These are phyloP conservation scores for Hericium rajendrae DNA, from an alignment of 768 basidiomycete species.

Conservation along the genomic window DNA sequence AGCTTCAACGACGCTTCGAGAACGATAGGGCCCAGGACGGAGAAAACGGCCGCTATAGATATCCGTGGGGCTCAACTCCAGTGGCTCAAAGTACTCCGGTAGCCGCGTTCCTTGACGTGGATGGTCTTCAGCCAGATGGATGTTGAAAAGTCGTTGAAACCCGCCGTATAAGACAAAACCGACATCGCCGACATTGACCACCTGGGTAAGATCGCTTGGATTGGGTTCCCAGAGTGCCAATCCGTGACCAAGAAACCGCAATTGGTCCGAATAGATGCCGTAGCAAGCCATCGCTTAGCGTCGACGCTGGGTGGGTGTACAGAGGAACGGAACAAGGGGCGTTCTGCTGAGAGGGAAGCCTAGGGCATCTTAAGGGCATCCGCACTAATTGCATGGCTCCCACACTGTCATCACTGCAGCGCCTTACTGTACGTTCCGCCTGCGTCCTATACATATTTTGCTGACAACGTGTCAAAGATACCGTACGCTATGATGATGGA, in stretches of 20 bases:
- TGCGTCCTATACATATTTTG: no score
- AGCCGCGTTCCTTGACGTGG: not conserved
- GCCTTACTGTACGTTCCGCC: no score
- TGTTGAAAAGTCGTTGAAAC: conserved; percentile 16
- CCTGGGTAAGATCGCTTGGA: conserved; percentile 3
- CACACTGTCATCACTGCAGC: no score
- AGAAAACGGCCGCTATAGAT: not conserved
- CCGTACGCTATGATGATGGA: no score
- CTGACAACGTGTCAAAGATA: no score
- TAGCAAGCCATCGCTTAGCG: not conserved
- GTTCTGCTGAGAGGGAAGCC: no score
- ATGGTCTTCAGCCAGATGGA: conserved; percentile 3
- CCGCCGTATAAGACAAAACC: conserved; percentile 10
- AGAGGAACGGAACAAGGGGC: no score
- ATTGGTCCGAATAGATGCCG: conserved; percentile 8
- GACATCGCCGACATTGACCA: conserved; percentile 15
- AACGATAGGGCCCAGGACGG: not conserved
- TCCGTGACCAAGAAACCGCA: conserved; percentile 3
- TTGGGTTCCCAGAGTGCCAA: conserved; percentile 12
- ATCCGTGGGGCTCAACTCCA: not conserved
- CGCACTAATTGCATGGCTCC: no score
- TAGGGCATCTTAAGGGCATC: no score
- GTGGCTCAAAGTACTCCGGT: conserved; percentile 4
- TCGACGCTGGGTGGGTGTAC: not conserved
- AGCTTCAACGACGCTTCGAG: not conserved